Percentiles rank a stretch among this genome's conserved stretches.
These are phyloP conservation scores for Neurospora crassa DNA, from an alignment of 2,329 filamentous ascomycete genomes.

Conservation along the genomic window DNA sequence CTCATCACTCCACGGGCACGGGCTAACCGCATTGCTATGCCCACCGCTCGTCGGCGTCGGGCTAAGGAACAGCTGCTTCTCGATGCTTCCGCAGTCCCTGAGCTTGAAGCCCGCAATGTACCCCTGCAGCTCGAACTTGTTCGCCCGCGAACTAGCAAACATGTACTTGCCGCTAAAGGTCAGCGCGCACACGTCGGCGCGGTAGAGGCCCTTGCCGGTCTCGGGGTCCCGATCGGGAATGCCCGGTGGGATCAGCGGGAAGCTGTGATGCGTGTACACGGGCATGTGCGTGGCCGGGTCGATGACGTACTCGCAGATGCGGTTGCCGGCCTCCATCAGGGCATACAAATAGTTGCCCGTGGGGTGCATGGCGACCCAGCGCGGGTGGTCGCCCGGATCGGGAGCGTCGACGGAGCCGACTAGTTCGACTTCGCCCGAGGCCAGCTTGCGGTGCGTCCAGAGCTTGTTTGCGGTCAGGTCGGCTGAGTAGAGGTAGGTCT, in stretches of 20 bases:
- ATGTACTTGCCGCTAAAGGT: constrained; percentile 63
- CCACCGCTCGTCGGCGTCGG: constrained; percentile 81
- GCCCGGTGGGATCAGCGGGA: constrained; percentile 71
- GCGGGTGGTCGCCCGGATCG: constrained; percentile 62
- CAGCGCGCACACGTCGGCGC: constrained; percentile 73
- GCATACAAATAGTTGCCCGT: constrained; percentile 72
- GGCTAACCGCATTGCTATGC: constrained; percentile 79
- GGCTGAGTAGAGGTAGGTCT: constrained; percentile 69
- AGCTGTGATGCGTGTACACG: constrained; percentile 67
- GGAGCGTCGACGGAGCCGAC: constrained; percentile 68
- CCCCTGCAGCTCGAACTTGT: constrained; percentile 65
- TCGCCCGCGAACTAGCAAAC: constrained; percentile 74
- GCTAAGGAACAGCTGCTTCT: constrained; percentile 69
- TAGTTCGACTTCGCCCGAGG: constrained; percentile 52
- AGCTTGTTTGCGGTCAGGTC: constrained; percentile 71
- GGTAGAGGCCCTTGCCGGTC: constrained; percentile 53
- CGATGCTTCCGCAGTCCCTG: constrained; percentile 57
- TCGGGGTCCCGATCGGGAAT: constrained; percentile 35
- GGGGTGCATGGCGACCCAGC: constrained; percentile 81
- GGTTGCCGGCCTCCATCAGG: constrained; percentile 84
- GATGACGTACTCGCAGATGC: constrained; percentile 72
- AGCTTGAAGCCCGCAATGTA: constrained; percentile 77
- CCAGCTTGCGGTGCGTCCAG: constrained; percentile 71
- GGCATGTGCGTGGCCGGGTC: constrained; percentile 65
- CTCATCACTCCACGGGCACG: constrained; percentile 76